Conservation (phyloP, 1,139 yeast species). For the Yamadazyma atmosphaerica region DNA sequence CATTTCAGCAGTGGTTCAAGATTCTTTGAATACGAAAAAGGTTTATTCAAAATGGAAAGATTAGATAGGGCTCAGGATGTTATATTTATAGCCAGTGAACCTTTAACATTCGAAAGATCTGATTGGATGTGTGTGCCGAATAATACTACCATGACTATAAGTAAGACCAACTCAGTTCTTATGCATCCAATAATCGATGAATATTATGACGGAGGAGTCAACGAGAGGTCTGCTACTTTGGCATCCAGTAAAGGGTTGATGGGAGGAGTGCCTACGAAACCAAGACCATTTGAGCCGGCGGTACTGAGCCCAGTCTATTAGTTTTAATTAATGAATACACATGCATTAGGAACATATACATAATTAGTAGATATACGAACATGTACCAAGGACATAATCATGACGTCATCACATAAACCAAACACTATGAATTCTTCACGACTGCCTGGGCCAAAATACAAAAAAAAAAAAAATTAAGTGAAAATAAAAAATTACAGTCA, state of each 20-base stretch:
- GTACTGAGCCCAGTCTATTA: not conserved
- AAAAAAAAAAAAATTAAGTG: not conserved
- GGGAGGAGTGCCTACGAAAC: conserved; percentile 54
- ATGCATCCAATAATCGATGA: conserved; percentile 92
- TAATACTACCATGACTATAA: conserved; percentile 81
- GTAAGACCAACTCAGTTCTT: conserved; percentile 74
- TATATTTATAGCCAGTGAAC: conserved; percentile 95
- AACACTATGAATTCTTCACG: not conserved
- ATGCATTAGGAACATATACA: no score
- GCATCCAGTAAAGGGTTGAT: conserved; percentile 92
- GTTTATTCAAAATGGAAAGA: conserved; percentile 91
- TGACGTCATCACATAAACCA: conserved; percentile 1
- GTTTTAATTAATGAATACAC: no score
- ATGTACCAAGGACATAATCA: no score
- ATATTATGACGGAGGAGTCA: conserved; percentile 69
- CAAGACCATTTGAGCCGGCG: conserved; percentile 3
- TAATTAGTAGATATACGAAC: no score
- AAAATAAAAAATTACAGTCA: not conserved
- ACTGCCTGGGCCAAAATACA: not conserved
- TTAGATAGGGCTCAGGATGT: conserved; percentile 90
- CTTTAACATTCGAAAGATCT: conserved; percentile 91
- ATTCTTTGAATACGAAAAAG: conserved; percentile 86
- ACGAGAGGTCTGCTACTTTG: conserved; percentile 71
- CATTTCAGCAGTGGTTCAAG: conserved; percentile 93
- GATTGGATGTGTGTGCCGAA: conserved; percentile 99